A percentile compares a stretch with the other conserved stretches of the same genome.
These are phyloP conservation scores for Tetradesmus lagerheimii DNA, from an alignment of 139 green algal genomes.

Conservation along the genomic window DNA sequence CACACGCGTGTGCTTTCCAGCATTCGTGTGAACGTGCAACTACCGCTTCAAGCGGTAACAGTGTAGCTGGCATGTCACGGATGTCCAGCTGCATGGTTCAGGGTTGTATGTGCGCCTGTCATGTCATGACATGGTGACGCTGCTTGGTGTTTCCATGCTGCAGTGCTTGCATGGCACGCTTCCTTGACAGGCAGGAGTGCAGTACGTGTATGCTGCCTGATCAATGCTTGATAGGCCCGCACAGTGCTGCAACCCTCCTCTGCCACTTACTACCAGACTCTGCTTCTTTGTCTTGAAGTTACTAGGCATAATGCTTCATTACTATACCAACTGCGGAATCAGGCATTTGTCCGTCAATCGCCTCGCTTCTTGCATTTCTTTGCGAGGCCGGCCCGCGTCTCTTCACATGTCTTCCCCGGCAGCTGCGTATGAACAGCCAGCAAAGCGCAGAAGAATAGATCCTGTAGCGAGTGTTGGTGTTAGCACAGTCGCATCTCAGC, in stretches of 20 bases:
- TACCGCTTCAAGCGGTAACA: too few relatives aligned
- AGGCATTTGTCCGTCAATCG: neutral
- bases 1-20: too few relatives aligned
- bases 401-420: neutral
- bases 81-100: neutral
- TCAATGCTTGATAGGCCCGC: neutral
- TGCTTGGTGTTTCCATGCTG: neutral
- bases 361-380: neutral
- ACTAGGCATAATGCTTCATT: slow-evolving; percentile 40
- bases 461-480: neutral
- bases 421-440: neutral
- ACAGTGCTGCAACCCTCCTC: neutral
- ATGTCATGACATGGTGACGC: too few relatives aligned
- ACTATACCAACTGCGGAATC: neutral
- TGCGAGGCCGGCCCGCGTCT: neutral
- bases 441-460: neutral
- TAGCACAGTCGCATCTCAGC: neutral
- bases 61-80: too few relatives aligned
- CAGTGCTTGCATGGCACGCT: neutral
- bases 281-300: neutral
- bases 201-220: neutral
- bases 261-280: neutral
- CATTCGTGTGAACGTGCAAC: too few relatives aligned
- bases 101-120: neutral
- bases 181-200: neutral